Percentiles rank a stretch among this genome's conserved stretches.
These are phyloP conservation scores for Fremontodendron californicum DNA, from an alignment of 345 rosid species.

Conservation along the genomic window DNA sequence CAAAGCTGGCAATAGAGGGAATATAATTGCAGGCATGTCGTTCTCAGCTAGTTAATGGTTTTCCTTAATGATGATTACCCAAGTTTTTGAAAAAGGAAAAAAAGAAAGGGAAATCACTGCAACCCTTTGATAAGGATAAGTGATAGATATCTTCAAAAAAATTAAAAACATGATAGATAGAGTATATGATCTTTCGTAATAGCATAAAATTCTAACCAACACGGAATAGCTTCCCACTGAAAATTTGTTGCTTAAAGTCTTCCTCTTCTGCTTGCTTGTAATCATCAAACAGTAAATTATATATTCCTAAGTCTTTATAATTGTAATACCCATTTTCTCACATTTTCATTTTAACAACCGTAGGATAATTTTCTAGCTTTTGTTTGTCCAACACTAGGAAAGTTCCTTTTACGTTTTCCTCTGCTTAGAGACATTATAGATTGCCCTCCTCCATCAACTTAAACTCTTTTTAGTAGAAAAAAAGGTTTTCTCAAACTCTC, in stretches of 20 bases:
- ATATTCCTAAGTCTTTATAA: not conserved
- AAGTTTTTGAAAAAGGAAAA: not conserved
- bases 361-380: not conserved
- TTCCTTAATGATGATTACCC: not conserved
- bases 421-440: not conserved
- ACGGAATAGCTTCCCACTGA: not conserved
- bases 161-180: too few species aligned
- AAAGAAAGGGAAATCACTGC: not conserved
- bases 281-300: not conserved
- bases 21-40: not conserved
- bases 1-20: not conserved
- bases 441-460: not conserved
- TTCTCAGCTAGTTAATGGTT: not conserved
- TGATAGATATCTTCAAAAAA: not conserved
- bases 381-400: not conserved
- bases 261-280: constrained; percentile 7
- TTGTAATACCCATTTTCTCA: not conserved
- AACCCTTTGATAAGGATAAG: not conserved
- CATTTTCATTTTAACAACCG: not conserved
- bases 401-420: not conserved
- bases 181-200: not conserved
- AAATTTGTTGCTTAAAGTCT: constrained; percentile 10
- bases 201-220: not conserved
- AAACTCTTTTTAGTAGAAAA: not conserved
- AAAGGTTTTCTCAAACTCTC: not conserved